phyloP scores from a whole-genome alignment of 306 rosid genomes.

The Abrus pulchellus region DNA sequence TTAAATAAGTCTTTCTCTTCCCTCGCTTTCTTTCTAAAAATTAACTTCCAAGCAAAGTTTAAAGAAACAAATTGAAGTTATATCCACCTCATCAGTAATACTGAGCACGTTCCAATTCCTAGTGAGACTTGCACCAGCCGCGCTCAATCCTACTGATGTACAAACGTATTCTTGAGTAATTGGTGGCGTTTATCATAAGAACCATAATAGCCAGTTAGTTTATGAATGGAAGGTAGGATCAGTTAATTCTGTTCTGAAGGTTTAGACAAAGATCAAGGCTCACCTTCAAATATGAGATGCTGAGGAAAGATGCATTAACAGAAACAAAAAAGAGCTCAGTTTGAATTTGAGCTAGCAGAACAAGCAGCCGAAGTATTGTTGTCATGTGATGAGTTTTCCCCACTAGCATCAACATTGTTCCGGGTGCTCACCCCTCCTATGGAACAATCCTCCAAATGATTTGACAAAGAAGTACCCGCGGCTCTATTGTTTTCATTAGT shows the following conservation, averaged over 20 bases:
- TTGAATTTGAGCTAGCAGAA: slow-evolving; percentile 62
- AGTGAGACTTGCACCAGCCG: background rate
- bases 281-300: slow-evolving; percentile 79
- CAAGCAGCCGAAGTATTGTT: slow-evolving; percentile 54
- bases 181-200: slow-evolving; percentile 21
- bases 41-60: no score
- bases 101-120: background rate
- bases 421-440: slow-evolving; percentile 52
- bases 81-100: background rate
- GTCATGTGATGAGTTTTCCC: slow-evolving; percentile 50
- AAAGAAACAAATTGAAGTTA: background rate
- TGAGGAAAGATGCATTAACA: slow-evolving; percentile 66
- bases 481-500: slow-evolving; percentile 56
- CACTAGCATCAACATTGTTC: slow-evolving; percentile 51
- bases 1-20: no score
- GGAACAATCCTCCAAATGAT: slow-evolving; percentile 50
- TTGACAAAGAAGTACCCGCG: slow-evolving; percentile 49
- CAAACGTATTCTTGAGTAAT: background rate
- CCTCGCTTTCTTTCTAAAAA: no score
- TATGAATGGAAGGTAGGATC: background rate
- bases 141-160: background rate
- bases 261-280: slow-evolving; percentile 36
- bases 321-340: slow-evolving; percentile 53
- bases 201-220: slow-evolving; percentile 26
- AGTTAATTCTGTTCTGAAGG: background rate